Conservation (phyloP, 257 asterid genomes). For the Solanum etuberosum region DNA sequence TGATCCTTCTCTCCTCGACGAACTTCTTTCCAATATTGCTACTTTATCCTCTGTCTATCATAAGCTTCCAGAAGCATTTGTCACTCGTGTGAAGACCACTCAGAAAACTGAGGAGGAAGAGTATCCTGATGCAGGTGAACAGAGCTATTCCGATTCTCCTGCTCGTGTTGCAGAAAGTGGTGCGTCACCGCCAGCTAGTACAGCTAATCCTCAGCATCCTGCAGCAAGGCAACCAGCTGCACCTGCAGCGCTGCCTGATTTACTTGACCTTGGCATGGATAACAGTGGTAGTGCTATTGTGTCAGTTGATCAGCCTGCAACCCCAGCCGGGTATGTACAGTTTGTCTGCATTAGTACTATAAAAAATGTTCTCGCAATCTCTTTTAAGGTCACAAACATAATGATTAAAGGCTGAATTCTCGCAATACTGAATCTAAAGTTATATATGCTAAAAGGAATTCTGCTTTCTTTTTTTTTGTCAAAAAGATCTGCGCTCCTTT, state of each 20-base stretch:
- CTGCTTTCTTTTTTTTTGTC: not conserved
- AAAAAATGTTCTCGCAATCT: not conserved
- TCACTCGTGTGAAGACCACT: constrained; percentile 81
- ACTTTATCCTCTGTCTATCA: constrained; percentile 96
- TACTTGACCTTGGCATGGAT: constrained; percentile 92
- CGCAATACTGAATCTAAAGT: not conserved
- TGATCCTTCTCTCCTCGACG: constrained; percentile 89
- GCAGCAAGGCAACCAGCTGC: constrained; percentile 41
- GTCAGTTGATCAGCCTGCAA: constrained; percentile 51
- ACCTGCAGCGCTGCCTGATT: constrained; percentile 73
- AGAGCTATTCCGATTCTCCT: constrained; percentile 70
- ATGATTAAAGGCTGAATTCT: not conserved
- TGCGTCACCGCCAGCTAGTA: constrained; percentile 52
- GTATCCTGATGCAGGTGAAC: constrained; percentile 74
- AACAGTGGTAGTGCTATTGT: constrained; percentile 55
- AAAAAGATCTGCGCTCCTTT: not conserved
- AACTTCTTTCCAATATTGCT: constrained; percentile 95
- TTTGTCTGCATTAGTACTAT: not conserved
- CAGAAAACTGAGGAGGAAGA: constrained; percentile 94
- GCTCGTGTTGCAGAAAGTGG: constrained; percentile 40
- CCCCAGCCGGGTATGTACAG: constrained; percentile 47
- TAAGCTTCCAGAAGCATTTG: constrained; percentile 92
- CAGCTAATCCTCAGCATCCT: constrained; percentile 40
- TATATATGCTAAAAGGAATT: not conserved
- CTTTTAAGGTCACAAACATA: not conserved